Conservation (phyloP, 495 filamentous ascomycete species). For the Xylaria longipes region DNA sequence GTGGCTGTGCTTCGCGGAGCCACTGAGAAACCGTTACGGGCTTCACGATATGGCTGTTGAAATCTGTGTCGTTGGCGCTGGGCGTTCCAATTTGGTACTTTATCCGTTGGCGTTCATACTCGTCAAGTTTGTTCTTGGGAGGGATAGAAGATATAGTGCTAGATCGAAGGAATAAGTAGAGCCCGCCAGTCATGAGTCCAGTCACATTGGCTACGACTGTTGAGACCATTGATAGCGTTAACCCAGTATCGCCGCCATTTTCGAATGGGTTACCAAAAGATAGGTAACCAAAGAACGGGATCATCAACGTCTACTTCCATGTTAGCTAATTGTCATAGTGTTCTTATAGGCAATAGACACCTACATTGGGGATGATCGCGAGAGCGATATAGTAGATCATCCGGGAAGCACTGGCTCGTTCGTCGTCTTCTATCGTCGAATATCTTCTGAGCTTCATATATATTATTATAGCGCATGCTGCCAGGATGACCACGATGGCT, state of each 20-base stretch:
- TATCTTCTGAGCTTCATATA: slow-evolving; percentile 48
- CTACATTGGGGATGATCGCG: slow-evolving; percentile 50
- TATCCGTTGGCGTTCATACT: slow-evolving; percentile 46
- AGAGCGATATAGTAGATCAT: slow-evolving; percentile 56
- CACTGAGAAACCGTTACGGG: slow-evolving; percentile 35
- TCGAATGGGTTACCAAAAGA: slow-evolving; percentile 39
- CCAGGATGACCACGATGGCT: slow-evolving; percentile 40
- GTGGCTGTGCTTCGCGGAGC: slow-evolving; percentile 43
- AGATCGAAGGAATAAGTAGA: slow-evolving; percentile 57
- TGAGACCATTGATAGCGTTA: slow-evolving; percentile 53
- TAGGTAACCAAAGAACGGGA: slow-evolving; percentile 52
- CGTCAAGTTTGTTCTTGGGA: slow-evolving; percentile 48
- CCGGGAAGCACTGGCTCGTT: slow-evolving; percentile 50
- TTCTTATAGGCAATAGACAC: slow-evolving; percentile 19
- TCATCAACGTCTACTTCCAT: slow-evolving; percentile 43
- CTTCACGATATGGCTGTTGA: slow-evolving; percentile 42
- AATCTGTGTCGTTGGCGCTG: slow-evolving; percentile 35
- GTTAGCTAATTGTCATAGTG: slow-evolving; percentile 25
- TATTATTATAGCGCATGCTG: slow-evolving; percentile 41
- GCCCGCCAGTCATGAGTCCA: slow-evolving; percentile 53
- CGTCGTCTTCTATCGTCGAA: slow-evolving; percentile 49
- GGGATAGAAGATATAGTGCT: slow-evolving; percentile 49
- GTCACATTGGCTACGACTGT: slow-evolving; percentile 57
- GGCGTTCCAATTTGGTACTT: slow-evolving; percentile 40
- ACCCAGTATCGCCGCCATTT: slow-evolving; percentile 28